A percentile compares a stretch with the other conserved stretches of the same genome.
These are phyloP conservation scores for Asterionellopsis glacialis DNA, from an alignment of 108 stramenopile species.

Conservation along the genomic window DNA sequence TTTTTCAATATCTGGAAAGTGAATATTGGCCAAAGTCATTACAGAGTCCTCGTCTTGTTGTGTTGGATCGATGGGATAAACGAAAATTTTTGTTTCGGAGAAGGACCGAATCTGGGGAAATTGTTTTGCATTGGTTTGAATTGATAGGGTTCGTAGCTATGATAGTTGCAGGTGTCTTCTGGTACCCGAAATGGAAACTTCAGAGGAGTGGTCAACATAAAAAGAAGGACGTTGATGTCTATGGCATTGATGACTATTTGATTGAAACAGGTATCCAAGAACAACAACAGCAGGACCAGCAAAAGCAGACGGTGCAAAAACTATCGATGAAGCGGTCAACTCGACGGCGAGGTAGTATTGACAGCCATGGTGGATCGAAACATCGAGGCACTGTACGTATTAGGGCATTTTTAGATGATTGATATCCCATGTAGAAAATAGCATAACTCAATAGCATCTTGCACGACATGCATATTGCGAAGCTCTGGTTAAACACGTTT, in stretches of 20 bases:
- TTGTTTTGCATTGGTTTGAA: neutral
- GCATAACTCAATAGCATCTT: too few relatives aligned
- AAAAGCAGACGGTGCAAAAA: too few relatives aligned
- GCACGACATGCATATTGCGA: too few relatives aligned
- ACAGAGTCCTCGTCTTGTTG: slow-evolving; percentile 21
- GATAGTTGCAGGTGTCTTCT: neutral
- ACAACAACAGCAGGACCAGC: too few relatives aligned
- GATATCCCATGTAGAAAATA: too few relatives aligned
- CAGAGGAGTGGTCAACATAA: slow-evolving; percentile 23
- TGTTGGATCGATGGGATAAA: neutral
- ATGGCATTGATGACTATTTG: slow-evolving; percentile 3
- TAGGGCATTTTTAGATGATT: too few relatives aligned
- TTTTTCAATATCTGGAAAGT: slow-evolving; percentile 26
- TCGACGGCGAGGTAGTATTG: too few relatives aligned
- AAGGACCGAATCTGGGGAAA: neutral
- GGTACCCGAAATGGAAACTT: slow-evolving; percentile 7
- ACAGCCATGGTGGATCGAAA: too few relatives aligned
- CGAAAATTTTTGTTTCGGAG: neutral
- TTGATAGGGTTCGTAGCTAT: neutral
- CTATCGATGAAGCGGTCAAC: too few relatives aligned
- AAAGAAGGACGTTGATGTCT: slow-evolving; percentile 11
- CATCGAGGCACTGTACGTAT: too few relatives aligned
- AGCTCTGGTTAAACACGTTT: too few relatives aligned
- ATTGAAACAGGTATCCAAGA: neutral
- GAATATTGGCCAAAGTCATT: slow-evolving; percentile 35